phyloP scores from a whole-genome alignment of 208 protist species.

The Vickermania spadyakhi region DNA sequence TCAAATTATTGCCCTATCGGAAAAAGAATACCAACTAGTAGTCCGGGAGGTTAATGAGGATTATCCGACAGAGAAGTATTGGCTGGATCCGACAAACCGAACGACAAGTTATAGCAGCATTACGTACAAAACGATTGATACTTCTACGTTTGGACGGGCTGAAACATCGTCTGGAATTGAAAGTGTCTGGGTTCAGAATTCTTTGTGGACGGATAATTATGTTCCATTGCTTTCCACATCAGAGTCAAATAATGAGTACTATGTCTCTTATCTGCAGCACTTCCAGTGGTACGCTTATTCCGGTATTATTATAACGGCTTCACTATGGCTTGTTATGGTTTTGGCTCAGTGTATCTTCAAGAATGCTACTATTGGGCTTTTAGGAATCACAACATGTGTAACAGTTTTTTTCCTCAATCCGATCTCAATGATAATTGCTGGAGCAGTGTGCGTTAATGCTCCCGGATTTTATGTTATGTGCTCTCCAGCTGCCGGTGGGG shows the following conservation, averaged over 20 bases:
- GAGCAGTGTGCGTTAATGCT: conserved; percentile 49
- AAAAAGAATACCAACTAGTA: conserved; percentile 22
- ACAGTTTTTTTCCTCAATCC: conserved; percentile 61
- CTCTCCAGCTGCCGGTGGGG: conserved; percentile 31
- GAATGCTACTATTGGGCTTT: conserved; percentile 27
- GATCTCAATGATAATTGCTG: conserved; percentile 47
- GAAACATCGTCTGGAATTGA: conserved; percentile 25
- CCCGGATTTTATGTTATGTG: conserved; percentile 66
- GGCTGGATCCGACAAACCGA: conserved; percentile 18
- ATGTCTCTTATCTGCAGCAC: conserved; percentile 39
- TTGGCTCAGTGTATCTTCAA: conserved; percentile 46
- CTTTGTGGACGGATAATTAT: conserved; percentile 43
- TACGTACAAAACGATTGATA: conserved; percentile 20
- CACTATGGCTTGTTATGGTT: conserved; percentile 54
- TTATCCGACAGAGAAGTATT: conserved; percentile 23
- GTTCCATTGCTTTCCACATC: conserved; percentile 44
- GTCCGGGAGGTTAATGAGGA: conserved; percentile 15
- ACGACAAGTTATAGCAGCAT: conserved; percentile 21
- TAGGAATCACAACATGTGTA: conserved; percentile 51
- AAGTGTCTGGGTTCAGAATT: conserved; percentile 29
- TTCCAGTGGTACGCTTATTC: conserved; percentile 41
- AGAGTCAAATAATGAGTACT: conserved; percentile 12
- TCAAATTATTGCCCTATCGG: conserved; percentile 45
- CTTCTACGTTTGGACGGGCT: neutral
- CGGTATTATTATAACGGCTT: conserved; percentile 37